These are phyloP conservation scores for Rutstroemia sp. DNA, from an alignment of 2,329 filamentous ascomycete genomes.

Conservation along the genomic window DNA sequence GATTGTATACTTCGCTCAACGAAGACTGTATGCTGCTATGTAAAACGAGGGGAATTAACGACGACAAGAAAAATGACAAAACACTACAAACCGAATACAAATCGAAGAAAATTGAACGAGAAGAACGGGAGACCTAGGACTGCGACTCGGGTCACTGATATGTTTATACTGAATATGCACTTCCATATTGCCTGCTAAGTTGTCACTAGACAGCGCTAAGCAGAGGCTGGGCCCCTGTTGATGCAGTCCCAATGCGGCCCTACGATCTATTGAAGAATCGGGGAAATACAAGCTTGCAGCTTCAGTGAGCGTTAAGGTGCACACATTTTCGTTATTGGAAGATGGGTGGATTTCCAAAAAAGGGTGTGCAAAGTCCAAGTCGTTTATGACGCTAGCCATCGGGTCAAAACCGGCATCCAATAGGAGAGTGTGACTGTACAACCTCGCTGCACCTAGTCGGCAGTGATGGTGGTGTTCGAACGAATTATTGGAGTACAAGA, in stretches of 20 bases:
- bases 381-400: not conserved
- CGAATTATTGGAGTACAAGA: too few species aligned
- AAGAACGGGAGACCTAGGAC: not conserved
- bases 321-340: not conserved
- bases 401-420: conserved; percentile 1
- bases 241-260: not conserved
- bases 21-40: conserved; percentile 24
- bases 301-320: conserved; percentile 4
- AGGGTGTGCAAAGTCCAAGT: not conserved
- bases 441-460: not conserved
- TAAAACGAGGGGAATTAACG: conserved; percentile 11
- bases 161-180: conserved; percentile 7
- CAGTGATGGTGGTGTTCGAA: too few species aligned
- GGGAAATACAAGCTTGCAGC: not conserved
- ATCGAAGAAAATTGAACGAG: conserved; percentile 3
- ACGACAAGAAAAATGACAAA: conserved; percentile 5
- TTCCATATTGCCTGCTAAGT: not conserved
- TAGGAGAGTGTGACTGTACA: not conserved
- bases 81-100: not conserved
- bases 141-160: conserved; percentile 1
- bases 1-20: conserved; percentile 33
- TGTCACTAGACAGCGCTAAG: conserved; percentile 3
- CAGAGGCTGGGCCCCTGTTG: not conserved
- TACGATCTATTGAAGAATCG: conserved; percentile 7
- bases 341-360: not conserved